phyloP scores from a whole-genome alignment of 2,329 filamentous ascomycete genomes.

The Xylaria sp. region DNA sequence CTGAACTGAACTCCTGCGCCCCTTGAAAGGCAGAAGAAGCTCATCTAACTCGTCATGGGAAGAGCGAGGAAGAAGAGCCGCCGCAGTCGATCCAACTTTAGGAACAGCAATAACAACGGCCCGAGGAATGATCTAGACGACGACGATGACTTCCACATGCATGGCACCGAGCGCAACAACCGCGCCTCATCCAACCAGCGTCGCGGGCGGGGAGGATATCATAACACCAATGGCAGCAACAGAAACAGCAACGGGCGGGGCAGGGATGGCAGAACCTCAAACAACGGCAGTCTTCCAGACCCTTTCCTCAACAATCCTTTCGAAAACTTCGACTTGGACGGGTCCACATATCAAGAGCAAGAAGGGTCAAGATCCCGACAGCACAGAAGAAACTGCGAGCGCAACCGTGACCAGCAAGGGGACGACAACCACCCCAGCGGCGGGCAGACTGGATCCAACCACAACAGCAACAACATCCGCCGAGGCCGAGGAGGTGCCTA shows the following conservation, averaged over 20 bases:
- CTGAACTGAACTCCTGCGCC: background rate
- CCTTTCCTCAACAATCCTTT: constrained; percentile 15
- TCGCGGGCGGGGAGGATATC: constrained; percentile 6
- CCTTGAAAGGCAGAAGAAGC: constrained; percentile 11
- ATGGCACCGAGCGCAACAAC: constrained; percentile 25
- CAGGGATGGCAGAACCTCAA: background rate
- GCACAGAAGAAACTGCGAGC: background rate
- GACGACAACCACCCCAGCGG: background rate
- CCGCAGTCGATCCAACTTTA: constrained; percentile 12
- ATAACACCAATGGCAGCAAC: background rate
- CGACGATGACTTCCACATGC: constrained; percentile 43
- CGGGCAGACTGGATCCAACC: background rate
- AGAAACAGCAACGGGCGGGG: constrained; percentile 3
- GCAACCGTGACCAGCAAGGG: background rate
- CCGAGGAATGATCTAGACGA: constrained; percentile 12
- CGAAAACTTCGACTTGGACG: background rate
- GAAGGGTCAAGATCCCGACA: background rate
- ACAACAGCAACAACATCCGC: no score
- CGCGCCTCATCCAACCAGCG: background rate
- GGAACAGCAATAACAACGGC: constrained; percentile 15
- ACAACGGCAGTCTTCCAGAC: background rate
- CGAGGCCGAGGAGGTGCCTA: no score
- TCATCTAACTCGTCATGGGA: constrained; percentile 34
- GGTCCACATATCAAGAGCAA: background rate
- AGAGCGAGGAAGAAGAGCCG: constrained; percentile 30